Evolutionary conservation across 805 yeast species (phyloP).

Genomic region (Zygotorulaspora danielsina): DNA sequence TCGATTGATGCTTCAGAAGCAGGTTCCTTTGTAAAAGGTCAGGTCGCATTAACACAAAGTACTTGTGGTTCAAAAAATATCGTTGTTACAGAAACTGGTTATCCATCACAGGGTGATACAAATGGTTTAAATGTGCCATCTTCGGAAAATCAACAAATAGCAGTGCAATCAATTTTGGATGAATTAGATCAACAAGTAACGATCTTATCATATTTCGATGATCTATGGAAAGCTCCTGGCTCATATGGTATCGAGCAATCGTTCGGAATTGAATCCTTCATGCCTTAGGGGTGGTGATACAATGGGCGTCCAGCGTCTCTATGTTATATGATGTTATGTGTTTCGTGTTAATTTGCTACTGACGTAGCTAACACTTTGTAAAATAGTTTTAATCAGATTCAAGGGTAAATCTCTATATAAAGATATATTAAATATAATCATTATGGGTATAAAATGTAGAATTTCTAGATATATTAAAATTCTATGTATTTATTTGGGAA

Average conservation of each 20-base stretch:
- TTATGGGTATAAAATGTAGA: background rate
- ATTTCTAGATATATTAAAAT: too few relatives aligned
- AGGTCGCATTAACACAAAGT: conserved; percentile 49
- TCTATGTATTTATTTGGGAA: conserved; percentile 56
- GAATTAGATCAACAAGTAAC: conserved; percentile 58
- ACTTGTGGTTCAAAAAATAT: conserved; percentile 55
- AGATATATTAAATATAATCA: background rate
- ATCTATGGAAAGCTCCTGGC: conserved; percentile 85
- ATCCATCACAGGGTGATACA: conserved; percentile 68
- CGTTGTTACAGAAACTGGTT: conserved; percentile 80
- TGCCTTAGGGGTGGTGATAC: conserved; percentile 19
- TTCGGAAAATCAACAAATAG: conserved; percentile 62
- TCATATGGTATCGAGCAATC: conserved; percentile 79
- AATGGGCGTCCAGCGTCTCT: too few relatives aligned
- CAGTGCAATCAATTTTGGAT: conserved; percentile 59
- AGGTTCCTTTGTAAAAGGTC: conserved; percentile 66
- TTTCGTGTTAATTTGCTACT: background rate
- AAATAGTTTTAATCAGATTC: background rate
- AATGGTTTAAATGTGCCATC: conserved; percentile 75
- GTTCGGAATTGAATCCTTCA: conserved; percentile 58
- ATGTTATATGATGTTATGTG: background rate
- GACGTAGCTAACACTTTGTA: background rate
- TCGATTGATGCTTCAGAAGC: conserved; percentile 58
- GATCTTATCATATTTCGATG: conserved; percentile 75
- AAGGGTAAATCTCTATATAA: too few relatives aligned